Evolutionary conservation across 306 rosid species (phyloP).

Genomic region (Quercus agrifolia): DNA sequence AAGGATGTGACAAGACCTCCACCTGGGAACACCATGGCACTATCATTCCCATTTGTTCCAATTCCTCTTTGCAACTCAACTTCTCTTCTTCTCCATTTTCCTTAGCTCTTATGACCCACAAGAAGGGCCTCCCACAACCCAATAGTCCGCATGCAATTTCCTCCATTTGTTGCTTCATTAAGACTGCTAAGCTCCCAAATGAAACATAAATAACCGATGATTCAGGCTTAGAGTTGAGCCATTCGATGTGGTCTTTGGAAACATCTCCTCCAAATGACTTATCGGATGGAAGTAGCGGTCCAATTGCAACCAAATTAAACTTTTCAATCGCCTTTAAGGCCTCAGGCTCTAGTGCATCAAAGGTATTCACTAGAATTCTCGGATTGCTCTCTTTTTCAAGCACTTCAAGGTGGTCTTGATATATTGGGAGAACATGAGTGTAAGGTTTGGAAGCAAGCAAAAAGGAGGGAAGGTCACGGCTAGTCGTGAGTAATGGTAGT

Average conservation of each 20-base stretch:
- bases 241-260: constrained; percentile 24
- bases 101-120: constrained; percentile 52
- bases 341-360: constrained; percentile 26
- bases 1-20: too few relatives aligned
- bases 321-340: constrained; percentile 24
- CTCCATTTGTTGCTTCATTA: constrained; percentile 42
- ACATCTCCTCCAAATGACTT: constrained; percentile 42
- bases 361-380: constrained; percentile 30
- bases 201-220: constrained; percentile 57
- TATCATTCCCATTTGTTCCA: too few relatives aligned
- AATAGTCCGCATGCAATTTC: constrained; percentile 52
- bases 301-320: constrained; percentile 31
- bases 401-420: background rate
- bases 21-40: too few relatives aligned
- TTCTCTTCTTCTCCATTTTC: too few relatives aligned
- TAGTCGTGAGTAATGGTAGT: constrained; percentile 4
- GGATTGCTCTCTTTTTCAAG: background rate
- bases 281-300: constrained; percentile 59
- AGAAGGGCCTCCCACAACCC: constrained; percentile 32
- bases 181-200: constrained; percentile 42
- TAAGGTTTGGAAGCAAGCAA: background rate
- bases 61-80: too few relatives aligned
- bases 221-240: constrained; percentile 50
- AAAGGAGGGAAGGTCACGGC: constrained; percentile 38
- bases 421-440: background rate